These are phyloP conservation scores for Puya raimondii DNA, from an alignment of 176 grass and related monocot species.

Conservation along the genomic window DNA sequence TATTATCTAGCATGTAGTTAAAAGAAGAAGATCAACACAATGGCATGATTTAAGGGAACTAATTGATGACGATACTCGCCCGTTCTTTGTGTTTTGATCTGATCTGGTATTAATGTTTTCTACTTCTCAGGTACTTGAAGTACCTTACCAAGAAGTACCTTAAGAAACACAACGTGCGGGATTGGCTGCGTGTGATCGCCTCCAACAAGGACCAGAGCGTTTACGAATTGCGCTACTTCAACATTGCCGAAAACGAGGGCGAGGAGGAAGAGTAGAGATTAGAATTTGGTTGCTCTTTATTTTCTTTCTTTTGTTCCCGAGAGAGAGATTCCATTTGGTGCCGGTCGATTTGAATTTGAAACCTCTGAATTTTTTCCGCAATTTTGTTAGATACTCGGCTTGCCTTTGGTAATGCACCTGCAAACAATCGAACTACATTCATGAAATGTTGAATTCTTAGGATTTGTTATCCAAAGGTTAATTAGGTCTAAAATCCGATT, in stretches of 20 bases:
- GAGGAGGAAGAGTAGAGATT: conserved; percentile 67
- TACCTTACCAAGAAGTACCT: conserved; percentile 93
- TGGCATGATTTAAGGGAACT: background rate
- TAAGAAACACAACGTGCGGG: conserved; percentile 86
- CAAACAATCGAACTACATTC: too few species aligned
- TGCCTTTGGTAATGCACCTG: too few species aligned
- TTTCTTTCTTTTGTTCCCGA: background rate
- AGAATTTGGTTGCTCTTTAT: background rate
- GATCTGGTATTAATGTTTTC: background rate
- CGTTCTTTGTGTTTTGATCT: conserved; percentile 5
- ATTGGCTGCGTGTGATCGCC: conserved; percentile 77
- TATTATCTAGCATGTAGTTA: too few species aligned
- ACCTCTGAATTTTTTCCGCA: too few species aligned
- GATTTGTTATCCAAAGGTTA: too few species aligned
- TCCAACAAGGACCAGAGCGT: conserved; percentile 69
- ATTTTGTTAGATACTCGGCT: too few species aligned
- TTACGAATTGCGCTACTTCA: conserved; percentile 82
- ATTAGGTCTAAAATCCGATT: too few species aligned
- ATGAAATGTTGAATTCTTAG: too few species aligned
- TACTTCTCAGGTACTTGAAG: conserved; percentile 61
- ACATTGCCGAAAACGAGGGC: conserved; percentile 81
- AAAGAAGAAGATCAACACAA: too few species aligned
- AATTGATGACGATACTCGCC: background rate
- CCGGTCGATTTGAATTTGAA: too few species aligned
- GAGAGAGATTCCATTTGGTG: background rate